Evolutionary conservation across 352 stramenopile species (phyloP), one percentile per base, ranked within the genome.

Genomic region (Phytophthora agathidicida): DNA sequence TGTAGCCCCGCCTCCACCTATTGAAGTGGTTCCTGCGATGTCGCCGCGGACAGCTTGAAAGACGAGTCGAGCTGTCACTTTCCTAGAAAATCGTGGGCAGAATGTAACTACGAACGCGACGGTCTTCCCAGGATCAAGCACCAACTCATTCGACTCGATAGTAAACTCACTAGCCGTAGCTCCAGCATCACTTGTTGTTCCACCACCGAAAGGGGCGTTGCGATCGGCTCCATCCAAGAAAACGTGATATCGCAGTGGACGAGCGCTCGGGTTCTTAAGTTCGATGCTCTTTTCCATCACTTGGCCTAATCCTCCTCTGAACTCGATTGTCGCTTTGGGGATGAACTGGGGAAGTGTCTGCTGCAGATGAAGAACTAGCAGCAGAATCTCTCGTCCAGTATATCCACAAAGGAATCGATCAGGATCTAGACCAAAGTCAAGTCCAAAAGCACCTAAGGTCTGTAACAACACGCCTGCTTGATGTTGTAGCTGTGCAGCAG

Each of bases 241-340:
- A 3, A 98, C 90, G 4, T 93, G 75, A 49, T 98, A 98, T 3
- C 68, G 73, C 28, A 98, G 80, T 4, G 78, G 64, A 5, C 80
- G 84, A 3, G 75, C 72, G 16, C 86, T 93, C 5, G 93, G 89
- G 51, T 98, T 98, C 54, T 88, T 91, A 2, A 98, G 73, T 56
- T 98, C 95, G 26, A 98, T 98, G 6, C 64, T 96, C 41, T 98
- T 98, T 11, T 88, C 81, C 23, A 98, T 94, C 16, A 77, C 60
- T 32, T 89, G 82, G 0, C 94, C 94, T 5, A 98, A 64, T 3
- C 80, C 64, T 5, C 90, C 94, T 24, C 83, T 79, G 58, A 98
- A 98, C 32, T 97, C 89, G 49, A 98, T 97, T 23, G 82, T 96
- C 8, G 88, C 91, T 55, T 98, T 98, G 3, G 95, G 94, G 14